Evolutionary conservation across 208 protist species (phyloP), one percentile per base, ranked within the genome.

Genomic region (Naegleria lovaniensis): DNA sequence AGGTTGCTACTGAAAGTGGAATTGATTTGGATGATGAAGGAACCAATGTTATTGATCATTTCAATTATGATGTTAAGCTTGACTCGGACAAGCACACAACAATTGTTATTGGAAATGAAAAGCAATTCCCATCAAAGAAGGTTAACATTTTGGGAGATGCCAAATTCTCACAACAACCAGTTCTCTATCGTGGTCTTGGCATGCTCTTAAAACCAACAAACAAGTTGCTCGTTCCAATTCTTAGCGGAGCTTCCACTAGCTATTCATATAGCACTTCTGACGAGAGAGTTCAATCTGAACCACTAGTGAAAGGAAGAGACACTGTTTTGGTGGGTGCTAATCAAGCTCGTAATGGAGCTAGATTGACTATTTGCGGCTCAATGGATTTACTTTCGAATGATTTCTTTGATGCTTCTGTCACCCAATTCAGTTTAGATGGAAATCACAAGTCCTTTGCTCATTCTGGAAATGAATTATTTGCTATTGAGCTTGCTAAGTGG

Each of bases 11-110:
- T 39, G 41, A 88, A 1, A 88, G 43, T 88, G 84, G 84, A 39
- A 39, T 88, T 58, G 41, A 55, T 19, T 88, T 88, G 39, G 84
- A 88, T 55, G 84, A 88, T 55, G 84, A 88, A n/a, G n/a, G 41
- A 38, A 88, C 39, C 36, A 33, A 33, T 38, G 84, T 58, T 58
- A 58, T 58, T 88, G 84, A 88, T 55, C 84, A 88, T 25, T 88
- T 88, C 33, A 58, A 51, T 38, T 58, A 88, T 36, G 41, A 88
- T 55, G 39, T 87, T 36, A 87, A 87, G 15, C 40, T 87, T 40
- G 84, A 88, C 11, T 48, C 13, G n/a, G 39, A 25, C 11, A 88
- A 38, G 19, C 84, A 88, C 41, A 87, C 33, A 22, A 38, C 33
- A 0, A 25, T 87, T 36, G 83, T 51, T 33, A 40, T 41, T 13